phyloP scores from a whole-genome alignment of 2,329 filamentous ascomycete genomes.

The Arthrobotrys megalospora region DNA sequence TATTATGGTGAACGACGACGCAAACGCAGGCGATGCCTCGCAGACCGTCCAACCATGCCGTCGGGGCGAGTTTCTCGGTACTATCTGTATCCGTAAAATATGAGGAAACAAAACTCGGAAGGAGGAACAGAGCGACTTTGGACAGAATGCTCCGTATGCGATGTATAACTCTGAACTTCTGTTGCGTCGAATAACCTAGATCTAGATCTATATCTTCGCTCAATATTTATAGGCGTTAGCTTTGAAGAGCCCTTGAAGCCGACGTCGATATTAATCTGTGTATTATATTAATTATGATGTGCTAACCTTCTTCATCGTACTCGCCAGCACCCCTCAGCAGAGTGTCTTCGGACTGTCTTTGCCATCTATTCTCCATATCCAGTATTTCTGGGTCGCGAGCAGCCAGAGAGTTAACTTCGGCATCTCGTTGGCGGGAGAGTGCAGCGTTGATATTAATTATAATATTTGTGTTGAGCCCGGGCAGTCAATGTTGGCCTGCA shows the following conservation, averaged over 20 bases:
- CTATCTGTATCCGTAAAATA: slow-evolving; percentile 67
- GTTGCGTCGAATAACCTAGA: slow-evolving; percentile 12
- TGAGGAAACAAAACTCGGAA: slow-evolving; percentile 66
- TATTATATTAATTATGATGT: background rate
- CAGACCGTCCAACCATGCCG: slow-evolving; percentile 48
- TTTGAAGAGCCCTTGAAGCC: background rate
- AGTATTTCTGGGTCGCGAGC: background rate
- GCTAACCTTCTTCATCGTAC: slow-evolving; percentile 14
- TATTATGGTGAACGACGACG: slow-evolving; percentile 40
- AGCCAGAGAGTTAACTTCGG: background rate
- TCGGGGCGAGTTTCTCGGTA: slow-evolving; percentile 28
- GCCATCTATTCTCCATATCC: slow-evolving; percentile 7
- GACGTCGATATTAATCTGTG: background rate
- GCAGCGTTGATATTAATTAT: no score
- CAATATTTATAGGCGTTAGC: background rate
- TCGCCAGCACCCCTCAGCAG: background rate
- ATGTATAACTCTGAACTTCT: slow-evolving; percentile 32
- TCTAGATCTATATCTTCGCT: slow-evolving; percentile 1
- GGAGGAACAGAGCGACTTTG: slow-evolving; percentile 31
- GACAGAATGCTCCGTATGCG: slow-evolving; percentile 20
- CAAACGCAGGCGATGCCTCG: slow-evolving; percentile 33
- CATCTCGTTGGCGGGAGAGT: background rate
- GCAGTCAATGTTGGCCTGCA: no score
- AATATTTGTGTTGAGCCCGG: no score
- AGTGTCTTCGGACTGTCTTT: slow-evolving; percentile 14